Conservation (phyloP, 2,329 filamentous ascomycete species). For the Xylariaceae sp. region DNA sequence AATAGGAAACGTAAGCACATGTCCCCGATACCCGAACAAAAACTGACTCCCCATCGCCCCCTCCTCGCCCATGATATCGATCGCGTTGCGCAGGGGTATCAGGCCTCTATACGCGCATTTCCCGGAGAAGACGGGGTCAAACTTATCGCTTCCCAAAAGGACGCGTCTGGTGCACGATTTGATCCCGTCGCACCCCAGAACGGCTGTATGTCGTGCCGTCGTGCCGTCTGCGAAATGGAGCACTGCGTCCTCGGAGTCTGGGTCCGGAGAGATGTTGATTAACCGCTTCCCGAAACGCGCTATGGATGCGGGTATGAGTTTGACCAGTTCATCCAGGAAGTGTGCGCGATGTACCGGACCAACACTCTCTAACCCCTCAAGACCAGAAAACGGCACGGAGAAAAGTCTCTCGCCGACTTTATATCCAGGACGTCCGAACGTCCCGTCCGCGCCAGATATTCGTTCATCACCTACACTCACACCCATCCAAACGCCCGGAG, state of each 20-base stretch:
- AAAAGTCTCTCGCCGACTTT: slow-evolving; percentile 25
- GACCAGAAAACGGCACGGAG: slow-evolving; percentile 19
- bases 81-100: slow-evolving; percentile 47
- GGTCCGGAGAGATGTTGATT: slow-evolving; percentile 28
- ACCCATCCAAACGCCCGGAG: slow-evolving; percentile 25
- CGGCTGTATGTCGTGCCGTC: slow-evolving; percentile 34
- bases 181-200: slow-evolving; percentile 61
- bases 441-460: slow-evolving; percentile 21
- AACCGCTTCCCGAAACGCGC: slow-evolving; percentile 35
- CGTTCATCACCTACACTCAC: slow-evolving; percentile 23
- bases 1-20: slow-evolving; percentile 55
- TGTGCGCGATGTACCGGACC: slow-evolving; percentile 35
- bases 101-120: slow-evolving; percentile 46
- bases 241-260: slow-evolving; percentile 21
- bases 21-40: slow-evolving; percentile 45
- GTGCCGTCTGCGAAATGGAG: slow-evolving; percentile 38
- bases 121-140: slow-evolving; percentile 33
- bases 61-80: slow-evolving; percentile 42
- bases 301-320: slow-evolving; percentile 33
- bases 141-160: slow-evolving; percentile 40
- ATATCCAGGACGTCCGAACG: slow-evolving; percentile 19
- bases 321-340: slow-evolving; percentile 38
- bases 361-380: slow-evolving; percentile 5
- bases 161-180: slow-evolving; percentile 51
- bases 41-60: slow-evolving; percentile 27